These are phyloP conservation scores for Barnettozyma californica DNA, from an alignment of 805 yeast genomes.

Conservation along the genomic window DNA sequence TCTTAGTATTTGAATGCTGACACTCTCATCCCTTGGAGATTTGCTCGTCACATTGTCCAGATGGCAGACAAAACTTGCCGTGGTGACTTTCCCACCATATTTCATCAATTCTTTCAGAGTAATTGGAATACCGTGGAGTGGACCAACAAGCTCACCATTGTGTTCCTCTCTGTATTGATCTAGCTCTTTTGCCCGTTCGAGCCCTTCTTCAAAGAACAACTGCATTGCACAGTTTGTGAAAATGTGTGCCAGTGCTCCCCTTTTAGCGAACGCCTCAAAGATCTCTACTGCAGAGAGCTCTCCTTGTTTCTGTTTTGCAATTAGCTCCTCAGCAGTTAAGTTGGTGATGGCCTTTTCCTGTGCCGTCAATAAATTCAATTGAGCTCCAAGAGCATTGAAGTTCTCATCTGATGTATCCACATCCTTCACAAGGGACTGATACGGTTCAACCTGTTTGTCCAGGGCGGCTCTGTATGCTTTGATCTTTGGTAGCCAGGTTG, in stretches of 20 bases:
- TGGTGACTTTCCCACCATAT: slow-evolving; percentile 49
- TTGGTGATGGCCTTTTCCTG: slow-evolving; percentile 21
- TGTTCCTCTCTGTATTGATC: slow-evolving; percentile 39
- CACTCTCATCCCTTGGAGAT: slow-evolving; percentile 40
- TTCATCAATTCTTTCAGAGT: slow-evolving; percentile 64
- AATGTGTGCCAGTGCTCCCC: slow-evolving; percentile 55
- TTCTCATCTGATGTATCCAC: slow-evolving; percentile 16
- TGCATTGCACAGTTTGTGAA: slow-evolving; percentile 35
- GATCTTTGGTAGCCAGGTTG: slow-evolving; percentile 20
- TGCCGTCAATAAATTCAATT: slow-evolving; percentile 11
- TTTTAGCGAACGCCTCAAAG: slow-evolving; percentile 47
- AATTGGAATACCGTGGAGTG: slow-evolving; percentile 65
- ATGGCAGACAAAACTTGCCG: slow-evolving; percentile 55
- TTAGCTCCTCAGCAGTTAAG: slow-evolving; percentile 15
- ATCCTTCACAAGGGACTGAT: slow-evolving; percentile 11
- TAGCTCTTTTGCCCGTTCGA: slow-evolving; percentile 48
- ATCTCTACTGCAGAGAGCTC: slow-evolving; percentile 38
- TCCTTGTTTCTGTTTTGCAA: slow-evolving; percentile 23
- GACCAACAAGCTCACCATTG: slow-evolving; percentile 52
- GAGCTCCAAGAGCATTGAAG: slow-evolving; percentile 22
- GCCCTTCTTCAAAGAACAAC: slow-evolving; percentile 51
- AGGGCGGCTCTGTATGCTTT: slow-evolving; percentile 14
- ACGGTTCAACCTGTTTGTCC: slow-evolving; percentile 20
- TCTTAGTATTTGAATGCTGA: slow-evolving; percentile 38
- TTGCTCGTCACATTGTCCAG: slow-evolving; percentile 35